Evolutionary conservation across 345 rosid species (phyloP).

Genomic region (Laguncularia racemosa): DNA sequence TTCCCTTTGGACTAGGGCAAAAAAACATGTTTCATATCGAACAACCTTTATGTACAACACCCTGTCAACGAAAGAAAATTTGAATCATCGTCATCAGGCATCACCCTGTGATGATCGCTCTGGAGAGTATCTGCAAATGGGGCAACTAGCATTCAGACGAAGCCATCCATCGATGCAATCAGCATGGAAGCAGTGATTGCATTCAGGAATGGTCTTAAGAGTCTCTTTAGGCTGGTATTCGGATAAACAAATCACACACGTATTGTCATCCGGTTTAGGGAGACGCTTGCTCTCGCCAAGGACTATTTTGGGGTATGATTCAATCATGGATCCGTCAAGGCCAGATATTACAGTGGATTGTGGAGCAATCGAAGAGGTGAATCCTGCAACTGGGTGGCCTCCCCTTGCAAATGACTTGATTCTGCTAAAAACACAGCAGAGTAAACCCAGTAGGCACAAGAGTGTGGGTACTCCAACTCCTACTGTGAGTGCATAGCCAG

Average conservation of each 20-base stretch:
- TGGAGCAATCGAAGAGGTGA: conserved; percentile 13
- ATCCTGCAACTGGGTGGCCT: conserved; percentile 11
- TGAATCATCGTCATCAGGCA: not conserved
- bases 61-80: no score
- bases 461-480: conserved; percentile 54
- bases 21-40: no score
- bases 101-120: not conserved
- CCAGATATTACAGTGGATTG: conserved; percentile 19
- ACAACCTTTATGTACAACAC: no score
- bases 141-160: conserved; percentile 14
- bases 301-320: conserved; percentile 49
- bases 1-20: no score
- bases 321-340: conserved; percentile 37
- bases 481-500: conserved; percentile 35
- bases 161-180: conserved; percentile 18
- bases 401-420: conserved; percentile 17
- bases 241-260: conserved; percentile 33
- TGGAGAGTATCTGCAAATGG: conserved; percentile 13
- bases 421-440: conserved; percentile 30
- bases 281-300: conserved; percentile 34
- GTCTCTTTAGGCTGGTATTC: conserved; percentile 36
- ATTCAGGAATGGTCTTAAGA: conserved; percentile 28
- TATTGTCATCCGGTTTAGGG: conserved; percentile 31
- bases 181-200: conserved; percentile 21
- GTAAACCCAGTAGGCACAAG: conserved; percentile 27